Percentiles rank a stretch among this genome's conserved stretches.
Evolutionary conservation across 345 rosid genomes (phyloP).

Genomic region (Eucalyptus pauciflora): DNA sequence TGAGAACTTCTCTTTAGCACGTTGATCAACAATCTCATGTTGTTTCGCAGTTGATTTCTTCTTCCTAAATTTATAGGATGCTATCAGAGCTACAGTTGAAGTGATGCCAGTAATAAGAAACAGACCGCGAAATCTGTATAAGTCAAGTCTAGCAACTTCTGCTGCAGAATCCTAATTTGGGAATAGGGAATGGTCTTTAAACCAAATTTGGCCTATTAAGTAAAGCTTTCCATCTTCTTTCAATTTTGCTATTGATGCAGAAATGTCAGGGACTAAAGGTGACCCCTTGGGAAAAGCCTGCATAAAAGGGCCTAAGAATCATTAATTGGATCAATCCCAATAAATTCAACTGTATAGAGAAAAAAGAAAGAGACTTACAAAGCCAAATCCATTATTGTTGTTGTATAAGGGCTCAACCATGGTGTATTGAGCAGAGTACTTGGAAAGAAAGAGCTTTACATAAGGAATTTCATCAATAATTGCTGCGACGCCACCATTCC

Average conservation of each 20-base stretch:
- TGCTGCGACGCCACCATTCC: conserved; percentile 3
- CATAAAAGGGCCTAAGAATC: no score
- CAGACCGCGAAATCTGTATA: conserved; percentile 8
- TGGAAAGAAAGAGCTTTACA: conserved; percentile 18
- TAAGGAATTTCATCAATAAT: conserved; percentile 34
- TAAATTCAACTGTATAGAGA: neutral
- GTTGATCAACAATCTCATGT: neutral
- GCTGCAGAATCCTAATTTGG: neutral
- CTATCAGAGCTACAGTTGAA: conserved; percentile 4
- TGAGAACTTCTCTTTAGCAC: accelerated
- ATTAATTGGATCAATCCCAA: neutral
- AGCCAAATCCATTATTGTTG: neutral
- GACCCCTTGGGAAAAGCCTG: no score
- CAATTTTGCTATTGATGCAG: no score
- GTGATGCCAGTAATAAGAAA: conserved; percentile 9
- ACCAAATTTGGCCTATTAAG: no score
- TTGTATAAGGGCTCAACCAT: conserved; percentile 15
- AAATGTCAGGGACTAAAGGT: no score
- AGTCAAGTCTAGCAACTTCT: neutral
- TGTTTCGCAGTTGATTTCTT: neutral
- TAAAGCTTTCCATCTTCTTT: no score
- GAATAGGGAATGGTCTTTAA: no score
- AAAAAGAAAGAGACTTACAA: conserved; percentile 7
- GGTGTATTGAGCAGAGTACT: conserved; percentile 11
- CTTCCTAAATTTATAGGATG: neutral